Base-by-base conservation (phyloP, 2,329 filamentous ascomycete species). In the Parastagonospora nodorum region DNA sequence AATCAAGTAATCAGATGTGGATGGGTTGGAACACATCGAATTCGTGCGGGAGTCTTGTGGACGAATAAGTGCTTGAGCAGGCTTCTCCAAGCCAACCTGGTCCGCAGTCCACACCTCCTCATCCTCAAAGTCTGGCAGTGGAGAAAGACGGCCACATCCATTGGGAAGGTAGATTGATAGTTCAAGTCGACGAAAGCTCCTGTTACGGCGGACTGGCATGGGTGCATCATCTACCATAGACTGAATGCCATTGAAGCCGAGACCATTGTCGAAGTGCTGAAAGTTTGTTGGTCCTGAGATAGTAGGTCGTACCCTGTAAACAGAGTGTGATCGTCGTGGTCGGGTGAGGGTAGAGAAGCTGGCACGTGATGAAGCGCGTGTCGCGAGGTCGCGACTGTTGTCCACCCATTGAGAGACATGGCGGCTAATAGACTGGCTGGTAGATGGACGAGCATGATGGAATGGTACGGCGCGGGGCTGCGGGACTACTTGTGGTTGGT, bases 151-250 rank as follows among this genome's bases (percentile, higher is more conserved):
- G 29, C 63, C 59, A 31, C 58, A 61, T 5, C 67, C 65, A 32
- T 71, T 61, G 11, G 64, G 64, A 3, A 70, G 52, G 44, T 75
- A 75, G 30, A 76, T 75, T 10, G 71, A 74, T 1, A 76, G 60
- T 39, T 76, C 69, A 5, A 76, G 55, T 4, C 74, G 74, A 24
- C 68, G 61, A 49, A 75, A 75, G 53, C 68, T 72, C 30, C 67
- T 62, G 35, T 68, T 61, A 7, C 70, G 63, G 30, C 69, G 64
- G 12, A 68, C 45, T 5, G 68, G 67, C 57, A 68, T 59, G 4
- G 66, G 53, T 14, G 64, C 63, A 10, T 73, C 67, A 16, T 71
- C 60, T 6, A 67, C 46, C 68, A 71, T 72, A 8, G 61, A 69
- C 31, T 71, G 66, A 8, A 71, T 53, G 8, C 64, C 61, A 29